A percentile compares a stretch with the other conserved stretches of the same genome.
Conservation (phyloP, 2,329 filamentous ascomycete genomes). For the Colletotrichum liaoningense region DNA sequence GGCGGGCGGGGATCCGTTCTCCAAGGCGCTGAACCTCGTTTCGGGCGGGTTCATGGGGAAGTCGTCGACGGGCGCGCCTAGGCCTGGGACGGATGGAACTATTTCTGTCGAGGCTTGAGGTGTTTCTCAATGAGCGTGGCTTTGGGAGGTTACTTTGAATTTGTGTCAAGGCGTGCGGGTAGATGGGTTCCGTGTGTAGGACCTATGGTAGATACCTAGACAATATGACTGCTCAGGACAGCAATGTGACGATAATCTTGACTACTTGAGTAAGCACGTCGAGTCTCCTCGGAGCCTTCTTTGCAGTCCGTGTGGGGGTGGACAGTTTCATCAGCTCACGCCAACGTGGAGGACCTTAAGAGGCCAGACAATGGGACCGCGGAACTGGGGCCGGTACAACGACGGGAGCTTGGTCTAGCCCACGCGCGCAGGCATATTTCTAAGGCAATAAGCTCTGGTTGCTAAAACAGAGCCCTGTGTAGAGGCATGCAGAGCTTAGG, state of each 20-base stretch:
- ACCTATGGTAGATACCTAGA: not conserved
- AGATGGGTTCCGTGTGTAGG: not conserved
- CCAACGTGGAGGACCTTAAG: not conserved
- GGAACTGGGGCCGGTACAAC: not conserved
- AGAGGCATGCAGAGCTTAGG: too few relatives aligned
- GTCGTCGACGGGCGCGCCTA: conserved; percentile 27
- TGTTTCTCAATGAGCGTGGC: not conserved
- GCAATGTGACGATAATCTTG: not conserved
- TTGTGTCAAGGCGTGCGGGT: not conserved
- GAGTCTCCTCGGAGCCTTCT: too few relatives aligned
- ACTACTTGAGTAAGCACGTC: not conserved
- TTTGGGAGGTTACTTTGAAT: not conserved
- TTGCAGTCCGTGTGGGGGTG: too few relatives aligned
- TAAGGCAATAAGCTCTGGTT: too few relatives aligned
- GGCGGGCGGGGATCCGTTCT: conserved; percentile 27
- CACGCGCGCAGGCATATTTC: too few relatives aligned
- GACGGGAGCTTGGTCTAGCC: not conserved
- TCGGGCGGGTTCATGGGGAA: conserved; percentile 32
- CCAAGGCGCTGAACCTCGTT: conserved; percentile 20
- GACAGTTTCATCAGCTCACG: too few relatives aligned
- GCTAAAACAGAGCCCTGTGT: not conserved
- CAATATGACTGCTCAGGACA: not conserved
- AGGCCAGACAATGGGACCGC: not conserved
- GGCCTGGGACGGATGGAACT: conserved; percentile 28
- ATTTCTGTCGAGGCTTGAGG: not conserved